phyloP scores from a whole-genome alignment of 208 protist species.

The Wallacemonas sp. region DNA sequence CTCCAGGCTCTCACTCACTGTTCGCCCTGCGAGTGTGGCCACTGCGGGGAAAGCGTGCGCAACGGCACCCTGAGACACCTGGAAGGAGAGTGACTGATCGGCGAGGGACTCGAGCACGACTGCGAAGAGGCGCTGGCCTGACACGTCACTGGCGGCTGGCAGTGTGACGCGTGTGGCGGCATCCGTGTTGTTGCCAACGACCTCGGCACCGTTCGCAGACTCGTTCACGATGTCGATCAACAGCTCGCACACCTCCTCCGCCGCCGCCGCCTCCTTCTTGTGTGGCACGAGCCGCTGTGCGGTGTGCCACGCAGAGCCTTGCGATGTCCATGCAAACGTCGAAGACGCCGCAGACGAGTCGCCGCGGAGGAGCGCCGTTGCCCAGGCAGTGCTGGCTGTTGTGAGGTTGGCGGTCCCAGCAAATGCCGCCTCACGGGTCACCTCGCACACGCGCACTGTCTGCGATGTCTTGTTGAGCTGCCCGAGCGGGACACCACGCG shows the following conservation, averaged over 20 bases:
- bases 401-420: neutral
- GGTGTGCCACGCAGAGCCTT: neutral
- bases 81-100: constrained; percentile 12
- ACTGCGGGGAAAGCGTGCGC: neutral
- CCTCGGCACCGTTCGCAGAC: no score
- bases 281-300: neutral
- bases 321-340: neutral
- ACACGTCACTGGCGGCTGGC: neutral
- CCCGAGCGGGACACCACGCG: neutral
- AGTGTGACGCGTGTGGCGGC: no score
- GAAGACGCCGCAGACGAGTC: neutral
- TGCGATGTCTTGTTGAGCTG: neutral
- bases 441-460: neutral
- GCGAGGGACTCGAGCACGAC: neutral
- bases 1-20: neutral
- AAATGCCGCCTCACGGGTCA: neutral
- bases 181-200: no score
- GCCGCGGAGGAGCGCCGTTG: neutral
- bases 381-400: neutral
- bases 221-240: neutral
- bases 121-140: neutral
- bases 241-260: neutral
- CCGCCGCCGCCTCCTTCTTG: neutral
- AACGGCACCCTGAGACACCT: neutral
- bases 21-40: no score